phyloP scores from a whole-genome alignment of 768 basidiomycete genomes.

The Cystobasidium tubakii region DNA sequence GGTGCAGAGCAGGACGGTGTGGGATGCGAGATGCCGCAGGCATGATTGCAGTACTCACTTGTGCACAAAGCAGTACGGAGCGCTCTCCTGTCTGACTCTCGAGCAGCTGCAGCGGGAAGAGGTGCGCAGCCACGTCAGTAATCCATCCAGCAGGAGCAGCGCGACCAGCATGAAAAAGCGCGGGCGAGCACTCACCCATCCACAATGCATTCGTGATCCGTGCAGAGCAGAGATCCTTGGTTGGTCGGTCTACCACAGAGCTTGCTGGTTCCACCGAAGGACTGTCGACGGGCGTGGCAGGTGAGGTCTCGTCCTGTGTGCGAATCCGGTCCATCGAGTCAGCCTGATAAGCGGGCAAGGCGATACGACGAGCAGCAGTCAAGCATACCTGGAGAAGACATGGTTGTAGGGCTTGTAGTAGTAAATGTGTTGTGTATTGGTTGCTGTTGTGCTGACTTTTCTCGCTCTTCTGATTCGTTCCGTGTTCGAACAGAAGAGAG shows the following conservation, averaged over 20 bases:
- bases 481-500: neutral
- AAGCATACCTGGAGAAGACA: constrained; percentile 33
- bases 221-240: constrained; percentile 13
- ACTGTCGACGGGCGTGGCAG: constrained; percentile 28
- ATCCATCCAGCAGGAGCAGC: too few relatives aligned
- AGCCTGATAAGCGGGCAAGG: neutral
- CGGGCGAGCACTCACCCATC: neutral
- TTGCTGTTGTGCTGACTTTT: neutral
- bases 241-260: constrained; percentile 25
- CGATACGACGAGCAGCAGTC: neutral
- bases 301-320: constrained; percentile 29
- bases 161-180: neutral
- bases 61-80: constrained; percentile 37
- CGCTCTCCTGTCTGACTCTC: constrained; percentile 20
- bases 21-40: neutral
- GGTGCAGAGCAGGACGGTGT: neutral
- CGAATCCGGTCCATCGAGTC: neutral
- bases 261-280: constrained; percentile 4
- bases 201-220: constrained; percentile 33
- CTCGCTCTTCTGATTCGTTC: neutral
- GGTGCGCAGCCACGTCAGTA: neutral
- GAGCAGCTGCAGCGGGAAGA: constrained; percentile 22
- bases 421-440: neutral
- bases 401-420: neutral
- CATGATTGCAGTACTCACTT: constrained; percentile 20